Percentiles rank a stretch among this genome's conserved stretches.
Evolutionary conservation across 352 stramenopile genomes (phyloP).

Genomic region (Globisporangium spiculum): DNA sequence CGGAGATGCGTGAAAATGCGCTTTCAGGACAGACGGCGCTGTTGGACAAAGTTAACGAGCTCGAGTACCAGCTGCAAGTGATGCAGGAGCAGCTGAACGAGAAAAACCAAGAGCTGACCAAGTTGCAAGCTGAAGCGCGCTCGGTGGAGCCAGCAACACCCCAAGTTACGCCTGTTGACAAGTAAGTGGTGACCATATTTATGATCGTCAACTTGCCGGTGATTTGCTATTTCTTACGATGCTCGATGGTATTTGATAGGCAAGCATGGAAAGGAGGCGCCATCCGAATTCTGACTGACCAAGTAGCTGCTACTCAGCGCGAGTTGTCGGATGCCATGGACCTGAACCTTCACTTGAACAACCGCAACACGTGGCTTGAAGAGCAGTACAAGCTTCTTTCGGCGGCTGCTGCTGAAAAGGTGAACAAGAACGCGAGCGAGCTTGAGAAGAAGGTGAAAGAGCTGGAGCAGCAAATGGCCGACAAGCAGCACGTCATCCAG

Average conservation of each 20-base stretch:
- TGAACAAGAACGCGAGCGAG: conserved; percentile 22
- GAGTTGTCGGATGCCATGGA: conserved; percentile 85
- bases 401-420: conserved; percentile 21
- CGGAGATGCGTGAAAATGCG: conserved; percentile 53
- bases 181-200: conserved; percentile 24
- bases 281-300: conserved; percentile 67
- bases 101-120: conserved; percentile 50
- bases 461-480: conserved; percentile 24
- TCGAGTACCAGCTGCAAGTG: conserved; percentile 59
- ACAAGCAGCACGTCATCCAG: conserved; percentile 6
- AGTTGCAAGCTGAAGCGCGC: conserved; percentile 31
- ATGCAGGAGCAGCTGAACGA: conserved; percentile 59
- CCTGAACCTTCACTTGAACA: conserved; percentile 75
- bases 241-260: not conserved
- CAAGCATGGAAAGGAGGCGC: conserved; percentile 43
- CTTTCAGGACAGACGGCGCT: conserved; percentile 48
- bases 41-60: conserved; percentile 48
- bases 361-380: conserved; percentile 76
- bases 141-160: not conserved
- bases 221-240: too few relatives aligned
- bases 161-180: conserved; percentile 20
- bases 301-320: conserved; percentile 63
- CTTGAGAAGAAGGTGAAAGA: conserved; percentile 28
- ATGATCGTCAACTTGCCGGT: not conserved
- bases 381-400: conserved; percentile 59